A percentile compares a stretch with the other conserved stretches of the same genome.
Conservation (phyloP, 2,329 filamentous ascomycete species). For the Metarhizium brunneum region DNA sequence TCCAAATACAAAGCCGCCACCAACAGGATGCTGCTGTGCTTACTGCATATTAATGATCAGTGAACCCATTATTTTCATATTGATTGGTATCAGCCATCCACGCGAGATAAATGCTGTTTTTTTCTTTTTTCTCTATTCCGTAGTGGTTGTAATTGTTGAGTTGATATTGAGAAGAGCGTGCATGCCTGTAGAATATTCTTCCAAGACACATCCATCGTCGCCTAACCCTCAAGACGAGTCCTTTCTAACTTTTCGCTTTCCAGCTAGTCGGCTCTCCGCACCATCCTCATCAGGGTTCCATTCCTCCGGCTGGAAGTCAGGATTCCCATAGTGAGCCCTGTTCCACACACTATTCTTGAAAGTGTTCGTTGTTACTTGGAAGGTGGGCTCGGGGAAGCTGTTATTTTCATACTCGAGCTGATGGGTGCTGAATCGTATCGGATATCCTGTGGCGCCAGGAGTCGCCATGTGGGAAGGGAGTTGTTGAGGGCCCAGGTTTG, state of each 20-base stretch:
- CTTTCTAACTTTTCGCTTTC: conserved; percentile 17
- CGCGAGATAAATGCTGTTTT: not conserved
- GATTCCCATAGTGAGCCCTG: conserved; percentile 57
- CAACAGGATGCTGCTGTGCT: not conserved
- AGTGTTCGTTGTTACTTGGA: conserved; percentile 41
- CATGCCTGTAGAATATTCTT: not conserved
- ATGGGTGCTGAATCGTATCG: conserved; percentile 40
- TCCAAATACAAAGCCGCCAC: not conserved
- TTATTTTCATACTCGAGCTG: conserved; percentile 38
- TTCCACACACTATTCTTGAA: conserved; percentile 62
- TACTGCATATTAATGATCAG: not conserved
- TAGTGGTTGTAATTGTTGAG: not conserved
- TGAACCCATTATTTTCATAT: no score
- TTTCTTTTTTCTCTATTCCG: not conserved
- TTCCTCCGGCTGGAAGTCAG: conserved; percentile 38
- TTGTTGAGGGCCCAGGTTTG: conserved; percentile 7
- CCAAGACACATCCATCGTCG: not conserved
- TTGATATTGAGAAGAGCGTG: not conserved
- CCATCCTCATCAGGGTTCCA: conserved; percentile 32
- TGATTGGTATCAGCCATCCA: not conserved
- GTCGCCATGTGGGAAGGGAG: conserved; percentile 1
- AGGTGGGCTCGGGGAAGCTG: conserved; percentile 34
- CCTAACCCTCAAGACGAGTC: conserved; percentile 5
- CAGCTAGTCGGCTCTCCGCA: conserved; percentile 17
- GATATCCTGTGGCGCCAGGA: conserved; percentile 15